These are phyloP conservation scores for Metschnikowia cerradonensis DNA, from an alignment of 805 yeast genomes.

Conservation along the genomic window DNA sequence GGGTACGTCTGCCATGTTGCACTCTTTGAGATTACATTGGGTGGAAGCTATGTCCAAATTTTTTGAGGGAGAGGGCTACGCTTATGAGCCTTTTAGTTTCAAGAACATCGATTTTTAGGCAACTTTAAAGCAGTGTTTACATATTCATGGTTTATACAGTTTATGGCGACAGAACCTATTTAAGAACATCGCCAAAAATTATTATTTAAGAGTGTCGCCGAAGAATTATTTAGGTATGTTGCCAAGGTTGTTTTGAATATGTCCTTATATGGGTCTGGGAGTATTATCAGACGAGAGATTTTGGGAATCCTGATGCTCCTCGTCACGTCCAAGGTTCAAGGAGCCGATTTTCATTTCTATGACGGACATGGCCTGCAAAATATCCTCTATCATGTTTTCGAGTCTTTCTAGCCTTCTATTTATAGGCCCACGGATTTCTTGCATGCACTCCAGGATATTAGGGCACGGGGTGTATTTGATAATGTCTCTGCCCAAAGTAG, in stretches of 20 bases:
- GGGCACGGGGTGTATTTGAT: neutral
- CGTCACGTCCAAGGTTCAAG: neutral
- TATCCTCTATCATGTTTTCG: constrained; percentile 1
- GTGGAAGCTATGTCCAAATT: constrained; percentile 79
- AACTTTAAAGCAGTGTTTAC: neutral
- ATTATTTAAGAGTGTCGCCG: neutral
- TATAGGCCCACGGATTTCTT: neutral
- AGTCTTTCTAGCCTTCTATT: neutral
- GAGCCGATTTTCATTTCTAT: neutral
- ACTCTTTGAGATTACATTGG: constrained; percentile 74
- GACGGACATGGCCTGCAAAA: neutral
- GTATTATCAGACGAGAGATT: neutral
- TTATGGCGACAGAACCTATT: neutral
- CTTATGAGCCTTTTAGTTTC: constrained; percentile 62
- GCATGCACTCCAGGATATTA: neutral
- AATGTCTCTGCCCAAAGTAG: neutral
- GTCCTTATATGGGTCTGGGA: neutral
- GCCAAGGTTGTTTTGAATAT: neutral
- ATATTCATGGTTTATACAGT: neutral
- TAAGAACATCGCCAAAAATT: neutral
- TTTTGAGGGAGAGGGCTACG: constrained; percentile 71
- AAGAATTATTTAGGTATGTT: neutral
- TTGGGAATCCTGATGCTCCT: neutral
- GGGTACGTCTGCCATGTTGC: constrained; percentile 83
- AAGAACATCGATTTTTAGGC: constrained; percentile 13